A percentile compares a stretch with the other conserved stretches of the same genome.
Conservation (phyloP, 2,329 filamentous ascomycete species). For the Incumbomyces delicatus region DNA sequence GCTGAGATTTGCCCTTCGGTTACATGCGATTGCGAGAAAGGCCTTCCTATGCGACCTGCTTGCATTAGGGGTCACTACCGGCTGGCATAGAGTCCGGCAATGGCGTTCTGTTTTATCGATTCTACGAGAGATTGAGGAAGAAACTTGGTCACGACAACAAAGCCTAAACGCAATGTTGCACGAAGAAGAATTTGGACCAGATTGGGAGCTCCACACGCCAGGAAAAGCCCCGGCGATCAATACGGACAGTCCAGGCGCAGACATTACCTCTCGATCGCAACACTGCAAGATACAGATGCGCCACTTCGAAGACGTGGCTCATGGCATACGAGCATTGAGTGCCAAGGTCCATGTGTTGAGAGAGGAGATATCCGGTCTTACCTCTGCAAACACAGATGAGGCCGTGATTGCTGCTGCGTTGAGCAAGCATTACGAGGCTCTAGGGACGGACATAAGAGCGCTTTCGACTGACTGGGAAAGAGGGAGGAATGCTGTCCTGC, state of each 20-base stretch:
- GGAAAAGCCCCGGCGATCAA: not conserved
- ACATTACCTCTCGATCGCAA: slow-evolving; percentile 46
- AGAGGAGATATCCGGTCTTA: slow-evolving; percentile 69
- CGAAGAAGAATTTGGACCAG: slow-evolving; percentile 13
- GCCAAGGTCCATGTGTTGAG: slow-evolving; percentile 87
- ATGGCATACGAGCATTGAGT: slow-evolving; percentile 82
- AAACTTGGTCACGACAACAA: slow-evolving; percentile 8
- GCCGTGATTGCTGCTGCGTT: slow-evolving; percentile 68
- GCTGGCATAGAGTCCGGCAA: slow-evolving; percentile 16
- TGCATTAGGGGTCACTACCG: slow-evolving; percentile 65
- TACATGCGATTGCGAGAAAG: slow-evolving; percentile 71
- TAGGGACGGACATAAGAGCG: slow-evolving; percentile 74
- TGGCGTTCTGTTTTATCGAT: slow-evolving; percentile 59
- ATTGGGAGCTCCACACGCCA: not conserved
- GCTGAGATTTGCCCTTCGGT: slow-evolving; percentile 70
- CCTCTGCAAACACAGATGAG: slow-evolving; percentile 53
- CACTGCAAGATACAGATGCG: slow-evolving; percentile 77
- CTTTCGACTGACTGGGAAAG: slow-evolving; percentile 79
- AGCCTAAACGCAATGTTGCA: slow-evolving; percentile 10
- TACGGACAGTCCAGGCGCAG: not conserved
- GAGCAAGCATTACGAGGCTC: slow-evolving; percentile 86
- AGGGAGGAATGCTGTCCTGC: slow-evolving; percentile 71
- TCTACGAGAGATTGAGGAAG: slow-evolving; percentile 61
- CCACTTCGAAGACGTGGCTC: slow-evolving; percentile 78
- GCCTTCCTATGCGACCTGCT: slow-evolving; percentile 82